Evolutionary conservation across 2,329 filamentous ascomycete genomes (phyloP), one percentile per base, ranked within the genome.

Genomic region (Ilyonectria mors-panacis): DNA sequence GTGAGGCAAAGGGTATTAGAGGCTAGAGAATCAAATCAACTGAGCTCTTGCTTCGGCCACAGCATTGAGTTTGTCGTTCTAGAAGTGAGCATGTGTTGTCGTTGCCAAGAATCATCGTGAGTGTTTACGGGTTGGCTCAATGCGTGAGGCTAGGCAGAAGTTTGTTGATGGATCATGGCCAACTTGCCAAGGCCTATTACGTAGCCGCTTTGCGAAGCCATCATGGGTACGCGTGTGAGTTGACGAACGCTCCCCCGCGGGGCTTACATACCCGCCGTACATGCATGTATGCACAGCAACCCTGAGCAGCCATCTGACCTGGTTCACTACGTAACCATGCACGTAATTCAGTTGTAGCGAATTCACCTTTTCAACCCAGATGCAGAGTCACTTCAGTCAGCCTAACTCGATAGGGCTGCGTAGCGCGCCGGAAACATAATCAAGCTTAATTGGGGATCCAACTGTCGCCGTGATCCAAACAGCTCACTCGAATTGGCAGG

Each of bases 1-100:
- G 51, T 37, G 66, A 67, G 60, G 66, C 58, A 67, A 54, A 47
- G 59, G 50, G 62, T 48, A 68, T 66, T 75, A 75, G 73, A 75
- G 65, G 69, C 63, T 71, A 72, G 67, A 72, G 63, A 69, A 64
- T 67, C 63, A 61, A 60, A 68, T 45, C 59, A 61, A 61, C 55
- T 55, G 53, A 70, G 60, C 56, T 68, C 59, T 65, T 67, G 47
- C 50, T 59, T 62, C 67, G 53, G 59, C 60, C 35, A 47, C 37
- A 9, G 35, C 23, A 35, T 21, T 35, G 19, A 35, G 28, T 35
- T 28, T 10, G n/a, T 51, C 26, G 9, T 30, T 21, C 17, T 17
- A 53, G 48, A 69, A 55, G 47, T 47, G 26, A 30, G 50, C 47
- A 50, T 53, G 44, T 15, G 21, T 26, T 48, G 57, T 19, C 50